phyloP scores from a whole-genome alignment of 2,329 filamentous ascomycete species.

The Basipetospora chlamydospora region DNA sequence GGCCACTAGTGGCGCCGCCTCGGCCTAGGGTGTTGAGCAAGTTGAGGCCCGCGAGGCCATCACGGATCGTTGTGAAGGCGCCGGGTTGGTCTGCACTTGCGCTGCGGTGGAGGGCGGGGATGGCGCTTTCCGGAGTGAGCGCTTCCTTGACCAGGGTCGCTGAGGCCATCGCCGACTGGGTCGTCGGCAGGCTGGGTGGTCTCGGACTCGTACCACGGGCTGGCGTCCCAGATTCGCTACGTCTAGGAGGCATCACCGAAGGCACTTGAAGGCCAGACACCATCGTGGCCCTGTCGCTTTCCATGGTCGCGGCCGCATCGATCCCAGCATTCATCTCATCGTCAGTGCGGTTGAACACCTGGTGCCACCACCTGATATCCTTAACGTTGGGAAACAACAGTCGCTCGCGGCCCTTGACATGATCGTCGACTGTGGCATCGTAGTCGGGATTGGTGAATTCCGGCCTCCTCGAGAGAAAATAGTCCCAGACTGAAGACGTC shows the following conservation, averaged over 20 bases:
- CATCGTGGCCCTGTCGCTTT: constrained; percentile 24
- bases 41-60: constrained; percentile 31
- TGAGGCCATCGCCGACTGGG: constrained; percentile 40
- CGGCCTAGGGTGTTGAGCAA: constrained; percentile 28
- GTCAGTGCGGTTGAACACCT: constrained; percentile 72
- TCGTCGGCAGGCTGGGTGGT: constrained; percentile 21
- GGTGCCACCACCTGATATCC: constrained; percentile 88
- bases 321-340: constrained; percentile 78
- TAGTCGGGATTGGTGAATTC: constrained; percentile 79
- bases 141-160: constrained; percentile 44
- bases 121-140: constrained; percentile 25
- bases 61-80: constrained; percentile 30
- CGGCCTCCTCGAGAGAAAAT: constrained; percentile 67
- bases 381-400: constrained; percentile 66
- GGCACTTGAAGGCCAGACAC: constrained; percentile 18
- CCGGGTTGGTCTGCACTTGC: constrained; percentile 28
- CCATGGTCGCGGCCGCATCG: constrained; percentile 34
- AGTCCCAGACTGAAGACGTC: constrained; percentile 87
- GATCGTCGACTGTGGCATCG: constrained; percentile 60
- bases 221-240: constrained; percentile 14
- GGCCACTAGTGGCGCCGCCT: constrained; percentile 9
- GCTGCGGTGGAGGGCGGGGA: constrained; percentile 26
- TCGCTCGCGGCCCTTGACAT: constrained; percentile 63
- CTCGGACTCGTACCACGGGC: constrained; percentile 18
- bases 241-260: constrained; percentile 14